These are phyloP conservation scores for Mortierella sp. DNA, from an alignment of 371 early-diverging fungal species.

Conservation along the genomic window DNA sequence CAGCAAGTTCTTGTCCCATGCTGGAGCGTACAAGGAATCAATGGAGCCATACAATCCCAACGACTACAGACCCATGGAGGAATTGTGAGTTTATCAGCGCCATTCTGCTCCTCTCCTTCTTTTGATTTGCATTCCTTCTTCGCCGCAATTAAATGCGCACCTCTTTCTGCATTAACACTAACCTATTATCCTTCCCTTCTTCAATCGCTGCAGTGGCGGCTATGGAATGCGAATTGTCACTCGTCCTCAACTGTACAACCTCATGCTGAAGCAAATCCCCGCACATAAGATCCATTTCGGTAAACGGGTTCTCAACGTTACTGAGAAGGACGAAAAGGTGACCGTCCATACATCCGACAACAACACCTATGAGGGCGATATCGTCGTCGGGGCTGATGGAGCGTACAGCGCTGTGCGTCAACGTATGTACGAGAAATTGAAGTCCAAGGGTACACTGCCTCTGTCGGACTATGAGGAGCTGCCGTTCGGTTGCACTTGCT, in stretches of 20 bases:
- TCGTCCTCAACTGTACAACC: conserved; percentile 15
- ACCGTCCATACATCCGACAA: conserved; percentile 12
- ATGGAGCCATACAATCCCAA: neutral
- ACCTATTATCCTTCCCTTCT: too few relatives aligned
- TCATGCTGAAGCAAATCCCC: conserved; percentile 13
- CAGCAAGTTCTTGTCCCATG: neutral
- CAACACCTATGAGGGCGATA: conserved; percentile 7
- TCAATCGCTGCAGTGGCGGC: conserved; percentile 8
- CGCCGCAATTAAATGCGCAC: too few relatives aligned
- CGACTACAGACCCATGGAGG: neutral
- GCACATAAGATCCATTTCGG: conserved; percentile 12
- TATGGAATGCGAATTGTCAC: conserved; percentile 1
- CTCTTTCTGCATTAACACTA: too few relatives aligned
- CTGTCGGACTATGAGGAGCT: neutral
- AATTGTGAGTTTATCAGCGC: neutral
- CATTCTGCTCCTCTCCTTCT: too few relatives aligned
- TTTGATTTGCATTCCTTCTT: too few relatives aligned
- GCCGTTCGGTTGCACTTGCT: conserved; percentile 19
- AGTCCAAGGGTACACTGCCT: conserved; percentile 4
- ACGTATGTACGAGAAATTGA: neutral
- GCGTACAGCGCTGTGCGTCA: conserved; percentile 24
- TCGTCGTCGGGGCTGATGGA: conserved; percentile 25
- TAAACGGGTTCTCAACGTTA: conserved; percentile 12
- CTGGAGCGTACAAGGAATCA: neutral
- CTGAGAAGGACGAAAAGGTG: neutral